Evolutionary conservation across 306 rosid genomes (phyloP).

Genomic region (Oemleria cerasiformis): DNA sequence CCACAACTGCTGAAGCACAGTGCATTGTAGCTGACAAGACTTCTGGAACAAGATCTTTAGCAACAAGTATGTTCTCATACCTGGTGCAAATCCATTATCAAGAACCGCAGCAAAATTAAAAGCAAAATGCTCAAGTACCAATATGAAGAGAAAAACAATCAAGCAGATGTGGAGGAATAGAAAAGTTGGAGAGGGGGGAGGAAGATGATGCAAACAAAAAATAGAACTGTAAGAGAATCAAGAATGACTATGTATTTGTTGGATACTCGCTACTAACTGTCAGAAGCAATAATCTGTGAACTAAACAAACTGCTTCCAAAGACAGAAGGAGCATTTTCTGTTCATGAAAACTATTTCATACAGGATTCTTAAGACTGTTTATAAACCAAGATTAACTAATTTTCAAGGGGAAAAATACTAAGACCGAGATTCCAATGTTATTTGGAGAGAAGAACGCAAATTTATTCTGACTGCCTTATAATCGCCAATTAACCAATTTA

Average conservation of each 20-base stretch:
- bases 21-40: slow-evolving; percentile 60
- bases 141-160: neutral
- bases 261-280: neutral
- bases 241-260: neutral
- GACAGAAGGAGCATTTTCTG: neutral
- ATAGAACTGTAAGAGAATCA: neutral
- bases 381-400: neutral
- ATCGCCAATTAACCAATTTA: neutral
- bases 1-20: slow-evolving; percentile 58
- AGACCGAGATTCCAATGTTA: neutral
- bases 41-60: slow-evolving; percentile 81
- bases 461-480: neutral
- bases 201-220: neutral
- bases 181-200: neutral
- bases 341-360: slow-evolving; percentile 4
- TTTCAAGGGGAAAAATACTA: neutral
- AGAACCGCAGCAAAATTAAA: slow-evolving; percentile 11
- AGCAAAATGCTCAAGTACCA: slow-evolving; percentile 1
- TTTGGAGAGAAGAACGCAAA: neutral
- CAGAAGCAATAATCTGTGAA: neutral
- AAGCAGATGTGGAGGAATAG: neutral
- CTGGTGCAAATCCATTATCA: slow-evolving; percentile 54
- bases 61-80: slow-evolving; percentile 81
- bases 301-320: neutral
- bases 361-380: neutral